phyloP scores from a whole-genome alignment of 2,329 filamentous ascomycete genomes.

The Neonectria faginata region DNA sequence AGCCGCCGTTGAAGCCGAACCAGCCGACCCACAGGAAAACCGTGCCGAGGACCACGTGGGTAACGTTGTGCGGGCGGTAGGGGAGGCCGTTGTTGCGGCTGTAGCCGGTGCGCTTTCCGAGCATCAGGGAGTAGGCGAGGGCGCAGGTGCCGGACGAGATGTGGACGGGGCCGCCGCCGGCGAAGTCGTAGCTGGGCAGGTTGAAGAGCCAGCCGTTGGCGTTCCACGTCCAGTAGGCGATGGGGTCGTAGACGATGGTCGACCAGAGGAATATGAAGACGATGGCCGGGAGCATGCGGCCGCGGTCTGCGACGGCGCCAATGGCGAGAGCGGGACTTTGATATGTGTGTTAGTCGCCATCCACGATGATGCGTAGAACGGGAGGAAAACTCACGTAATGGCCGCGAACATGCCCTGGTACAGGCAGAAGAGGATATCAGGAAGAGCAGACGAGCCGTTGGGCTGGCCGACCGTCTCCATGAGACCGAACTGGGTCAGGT shows the following conservation, averaged over 20 bases:
- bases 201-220: slow-evolving; percentile 76
- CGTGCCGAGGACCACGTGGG: slow-evolving; percentile 78
- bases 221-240: slow-evolving; percentile 85
- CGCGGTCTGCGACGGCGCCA: slow-evolving; percentile 71
- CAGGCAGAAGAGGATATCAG: slow-evolving; percentile 85
- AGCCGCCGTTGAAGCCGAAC: slow-evolving; percentile 96
- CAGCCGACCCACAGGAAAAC: slow-evolving; percentile 91
- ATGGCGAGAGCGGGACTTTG: slow-evolving; percentile 68
- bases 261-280: slow-evolving; percentile 79
- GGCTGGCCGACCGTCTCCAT: slow-evolving; percentile 81
- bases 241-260: slow-evolving; percentile 77
- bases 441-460: slow-evolving; percentile 77
- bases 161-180: slow-evolving; percentile 80
- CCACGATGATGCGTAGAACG: not conserved
- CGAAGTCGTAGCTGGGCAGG: slow-evolving; percentile 78
- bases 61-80: slow-evolving; percentile 79
- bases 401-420: slow-evolving; percentile 92
- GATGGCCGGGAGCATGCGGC: slow-evolving; percentile 69
- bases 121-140: slow-evolving; percentile 78
- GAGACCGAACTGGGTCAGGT: slow-evolving; percentile 84
- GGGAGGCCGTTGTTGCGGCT: slow-evolving; percentile 70
- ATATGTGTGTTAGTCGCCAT: slow-evolving; percentile 27
- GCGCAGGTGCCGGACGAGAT: slow-evolving; percentile 78
- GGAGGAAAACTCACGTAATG: slow-evolving; percentile 75
- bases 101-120: slow-evolving; percentile 76